phyloP scores from a whole-genome alignment of 176 grass and related monocot genomes.

The Avena sativa region DNA sequence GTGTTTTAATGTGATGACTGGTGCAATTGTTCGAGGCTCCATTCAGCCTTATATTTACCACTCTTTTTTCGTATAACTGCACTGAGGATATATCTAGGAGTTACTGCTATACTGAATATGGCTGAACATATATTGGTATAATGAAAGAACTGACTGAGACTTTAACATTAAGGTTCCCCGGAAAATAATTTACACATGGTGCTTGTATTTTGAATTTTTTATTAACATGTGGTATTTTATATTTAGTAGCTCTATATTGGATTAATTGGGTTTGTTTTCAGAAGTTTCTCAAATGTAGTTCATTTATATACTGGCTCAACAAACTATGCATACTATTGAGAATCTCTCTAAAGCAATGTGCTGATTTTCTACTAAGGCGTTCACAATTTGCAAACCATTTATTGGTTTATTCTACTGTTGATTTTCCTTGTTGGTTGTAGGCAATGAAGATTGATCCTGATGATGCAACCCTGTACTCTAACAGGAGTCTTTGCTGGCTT shows the following conservation, averaged over 20 bases:
- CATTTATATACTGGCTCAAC: background rate
- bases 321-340: background rate
- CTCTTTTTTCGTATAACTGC: background rate
- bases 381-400: background rate
- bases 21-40: background rate
- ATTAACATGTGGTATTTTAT: background rate
- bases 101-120: background rate
- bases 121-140: background rate
- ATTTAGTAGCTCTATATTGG: background rate
- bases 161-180: background rate
- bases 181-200: background rate
- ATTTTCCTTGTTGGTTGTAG: constrained; percentile 10
- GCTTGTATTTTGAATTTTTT: background rate
- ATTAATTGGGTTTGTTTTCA: no score
- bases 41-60: background rate
- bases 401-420: background rate
- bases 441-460: background rate
- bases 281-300: no score
- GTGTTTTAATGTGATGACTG: background rate
- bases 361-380: background rate
- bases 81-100: background rate
- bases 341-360: background rate
- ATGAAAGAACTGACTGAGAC: background rate
- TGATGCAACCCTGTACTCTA: constrained; percentile 14
- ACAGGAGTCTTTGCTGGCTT: constrained; percentile 6